Evolutionary conservation across 768 basidiomycete genomes (phyloP).

Genomic region (Russula abietina): DNA sequence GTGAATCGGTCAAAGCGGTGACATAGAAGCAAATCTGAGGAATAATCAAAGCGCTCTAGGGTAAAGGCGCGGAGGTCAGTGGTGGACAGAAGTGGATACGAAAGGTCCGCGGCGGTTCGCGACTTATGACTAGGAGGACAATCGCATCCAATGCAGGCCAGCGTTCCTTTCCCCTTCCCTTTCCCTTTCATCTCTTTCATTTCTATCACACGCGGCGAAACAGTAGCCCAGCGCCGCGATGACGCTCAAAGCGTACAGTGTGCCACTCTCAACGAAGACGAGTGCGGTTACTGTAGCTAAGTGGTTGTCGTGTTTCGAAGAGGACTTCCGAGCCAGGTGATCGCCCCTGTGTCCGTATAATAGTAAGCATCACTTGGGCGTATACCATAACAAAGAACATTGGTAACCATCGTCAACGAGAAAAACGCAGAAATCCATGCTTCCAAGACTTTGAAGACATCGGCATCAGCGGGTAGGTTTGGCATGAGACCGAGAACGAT

Average conservation of each 20-base stretch:
- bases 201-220: too few species aligned
- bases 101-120: not conserved
- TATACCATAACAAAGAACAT: not conserved
- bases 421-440: slow-evolving; percentile 7
- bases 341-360: not conserved
- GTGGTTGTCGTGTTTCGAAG: not conserved
- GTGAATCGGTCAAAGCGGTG: not conserved
- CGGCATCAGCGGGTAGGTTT: not conserved
- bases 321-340: not conserved
- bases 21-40: slow-evolving; percentile 13
- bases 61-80: not conserved
- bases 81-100: not conserved
- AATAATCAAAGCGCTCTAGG: slow-evolving; percentile 6
- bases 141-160: not conserved
- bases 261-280: slow-evolving; percentile 6
- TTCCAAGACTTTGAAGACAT: not conserved
- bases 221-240: not conserved
- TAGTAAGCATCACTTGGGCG: too few species aligned
- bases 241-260: slow-evolving; percentile 1
- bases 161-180: too few species aligned
- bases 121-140: slow-evolving; percentile 5
- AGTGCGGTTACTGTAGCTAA: not conserved
- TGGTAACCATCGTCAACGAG: not conserved
- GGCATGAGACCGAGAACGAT: not conserved
- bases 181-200: too few species aligned